A percentile compares a stretch with the other conserved stretches of the same genome.
These are phyloP conservation scores for Fraxinus baroniana DNA, from an alignment of 305 asterid species.

Conservation along the genomic window DNA sequence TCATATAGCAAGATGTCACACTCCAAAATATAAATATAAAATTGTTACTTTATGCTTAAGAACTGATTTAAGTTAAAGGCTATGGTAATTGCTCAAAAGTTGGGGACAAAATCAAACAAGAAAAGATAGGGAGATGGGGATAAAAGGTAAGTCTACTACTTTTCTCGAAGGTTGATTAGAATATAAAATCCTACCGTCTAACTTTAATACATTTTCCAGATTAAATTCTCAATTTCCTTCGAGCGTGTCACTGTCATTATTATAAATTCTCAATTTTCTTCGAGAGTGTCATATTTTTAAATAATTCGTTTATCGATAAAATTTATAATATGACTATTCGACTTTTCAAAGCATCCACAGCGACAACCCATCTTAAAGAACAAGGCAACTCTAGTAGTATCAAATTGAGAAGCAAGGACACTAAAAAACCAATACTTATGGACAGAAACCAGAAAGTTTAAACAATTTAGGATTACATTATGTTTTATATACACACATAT, in stretches of 20 bases:
- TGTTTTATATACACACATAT: constrained; percentile 27
- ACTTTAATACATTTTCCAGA: background rate
- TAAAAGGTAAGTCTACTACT: background rate
- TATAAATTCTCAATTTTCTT: background rate
- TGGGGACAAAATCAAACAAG: background rate
- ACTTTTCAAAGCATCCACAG: background rate
- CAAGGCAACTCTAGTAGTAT: background rate
- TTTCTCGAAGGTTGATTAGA: background rate
- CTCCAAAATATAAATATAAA: no score
- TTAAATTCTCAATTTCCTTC: background rate
- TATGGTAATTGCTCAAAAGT: background rate
- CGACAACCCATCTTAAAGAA: background rate
- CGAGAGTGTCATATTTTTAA: background rate
- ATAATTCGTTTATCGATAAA: no score
- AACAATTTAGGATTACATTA: constrained; percentile 15
- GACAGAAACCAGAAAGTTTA: background rate
- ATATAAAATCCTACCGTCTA: background rate
- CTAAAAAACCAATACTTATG: background rate
- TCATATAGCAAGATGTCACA: no score
- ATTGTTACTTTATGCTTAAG: background rate
- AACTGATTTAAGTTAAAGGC: background rate
- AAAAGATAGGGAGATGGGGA: background rate
- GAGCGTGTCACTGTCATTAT: background rate
- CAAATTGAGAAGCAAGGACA: background rate
- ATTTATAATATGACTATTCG: background rate